Conservation (phyloP, 306 rosid species). For the Citrullus amarus region DNA sequence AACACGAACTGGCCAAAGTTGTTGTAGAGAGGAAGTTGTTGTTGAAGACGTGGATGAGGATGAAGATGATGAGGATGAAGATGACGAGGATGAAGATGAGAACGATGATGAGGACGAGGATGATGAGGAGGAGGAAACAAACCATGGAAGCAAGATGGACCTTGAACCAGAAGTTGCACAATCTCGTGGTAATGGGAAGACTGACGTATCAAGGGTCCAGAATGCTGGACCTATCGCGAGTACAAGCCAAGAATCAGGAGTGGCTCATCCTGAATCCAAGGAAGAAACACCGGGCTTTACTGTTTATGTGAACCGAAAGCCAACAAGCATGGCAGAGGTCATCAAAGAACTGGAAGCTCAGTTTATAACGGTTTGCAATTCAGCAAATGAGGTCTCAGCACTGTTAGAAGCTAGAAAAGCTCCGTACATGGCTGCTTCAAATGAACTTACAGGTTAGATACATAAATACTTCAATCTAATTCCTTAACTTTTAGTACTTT, state of each 20-base stretch:
- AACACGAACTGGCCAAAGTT: constrained; percentile 21
- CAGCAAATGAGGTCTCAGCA: constrained; percentile 61
- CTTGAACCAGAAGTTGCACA: constrained; percentile 18
- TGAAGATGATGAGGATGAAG: constrained; percentile 36
- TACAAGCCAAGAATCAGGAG: constrained; percentile 33
- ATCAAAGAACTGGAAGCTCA: constrained; percentile 70
- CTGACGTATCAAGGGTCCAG: constrained; percentile 44
- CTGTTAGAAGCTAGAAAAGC: constrained; percentile 63
- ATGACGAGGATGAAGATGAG: constrained; percentile 5
- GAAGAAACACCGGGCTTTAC: constrained; percentile 75
- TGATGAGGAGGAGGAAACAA: constrained; percentile 17
- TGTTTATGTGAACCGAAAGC: constrained; percentile 65
- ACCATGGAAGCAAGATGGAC: constrained; percentile 19
- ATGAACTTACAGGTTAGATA: constrained; percentile 59
- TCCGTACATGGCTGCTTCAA: constrained; percentile 35
- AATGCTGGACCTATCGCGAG: constrained; percentile 30
- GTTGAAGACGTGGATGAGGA: constrained; percentile 59
- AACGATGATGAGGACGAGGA: constrained; percentile 10
- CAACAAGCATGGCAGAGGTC: constrained; percentile 77
- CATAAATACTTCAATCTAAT: background rate
- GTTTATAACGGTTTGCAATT: constrained; percentile 49
- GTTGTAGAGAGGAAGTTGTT: constrained; percentile 37
- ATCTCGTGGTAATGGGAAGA: constrained; percentile 19
- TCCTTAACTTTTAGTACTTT: background rate
- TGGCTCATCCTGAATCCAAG: constrained; percentile 31